phyloP scores from a whole-genome alignment of 2,329 filamentous ascomycete genomes.

The Paracoccidioides brasiliensis region DNA sequence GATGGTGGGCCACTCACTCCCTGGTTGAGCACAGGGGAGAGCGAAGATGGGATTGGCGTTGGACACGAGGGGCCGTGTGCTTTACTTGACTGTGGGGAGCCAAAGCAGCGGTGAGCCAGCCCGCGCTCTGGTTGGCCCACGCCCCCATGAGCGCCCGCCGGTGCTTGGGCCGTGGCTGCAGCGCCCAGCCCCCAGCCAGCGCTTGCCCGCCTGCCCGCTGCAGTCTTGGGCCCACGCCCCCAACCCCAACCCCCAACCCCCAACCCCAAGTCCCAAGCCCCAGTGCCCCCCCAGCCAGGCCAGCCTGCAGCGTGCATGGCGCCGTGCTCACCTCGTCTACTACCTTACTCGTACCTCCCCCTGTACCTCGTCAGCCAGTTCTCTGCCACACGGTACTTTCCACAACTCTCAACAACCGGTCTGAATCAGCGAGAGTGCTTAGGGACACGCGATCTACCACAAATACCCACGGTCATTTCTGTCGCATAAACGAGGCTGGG shows the following conservation, averaged over 20 bases:
- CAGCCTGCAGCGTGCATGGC: background rate
- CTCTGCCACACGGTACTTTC: background rate
- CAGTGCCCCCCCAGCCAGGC: background rate
- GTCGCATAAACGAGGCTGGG: background rate
- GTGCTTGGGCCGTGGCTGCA: slow-evolving; percentile 10
- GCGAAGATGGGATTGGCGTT: slow-evolving; percentile 13
- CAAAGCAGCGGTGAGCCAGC: slow-evolving; percentile 32
- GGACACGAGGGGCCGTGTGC: slow-evolving; percentile 9
- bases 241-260: too few relatives aligned
- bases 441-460: background rate
- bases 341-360: background rate
- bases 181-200: slow-evolving; percentile 6
- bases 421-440: background rate
- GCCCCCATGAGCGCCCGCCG: slow-evolving; percentile 22
- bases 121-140: slow-evolving; percentile 26
- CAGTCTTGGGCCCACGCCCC: slow-evolving; percentile 3
- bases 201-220: background rate
- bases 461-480: background rate
- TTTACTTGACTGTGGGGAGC: slow-evolving; percentile 13
- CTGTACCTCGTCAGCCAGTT: background rate
- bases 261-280: too few relatives aligned
- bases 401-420: background rate
- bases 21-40: background rate
- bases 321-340: background rate
- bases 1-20: background rate